Conservation (phyloP, 257 asterid species). For the Penstemon eatonii region DNA sequence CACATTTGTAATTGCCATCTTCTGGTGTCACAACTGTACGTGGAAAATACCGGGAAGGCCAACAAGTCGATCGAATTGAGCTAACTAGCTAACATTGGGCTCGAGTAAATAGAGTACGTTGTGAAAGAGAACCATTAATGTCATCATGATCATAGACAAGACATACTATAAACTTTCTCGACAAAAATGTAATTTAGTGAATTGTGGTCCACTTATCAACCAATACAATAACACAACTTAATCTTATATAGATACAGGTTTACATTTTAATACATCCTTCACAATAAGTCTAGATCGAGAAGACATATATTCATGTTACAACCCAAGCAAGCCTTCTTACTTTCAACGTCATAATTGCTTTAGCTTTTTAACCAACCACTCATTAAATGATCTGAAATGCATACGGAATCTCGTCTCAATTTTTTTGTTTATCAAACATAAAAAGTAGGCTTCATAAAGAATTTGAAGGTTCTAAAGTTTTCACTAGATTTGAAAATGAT, state of each 20-base stretch:
- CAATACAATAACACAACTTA: background rate
- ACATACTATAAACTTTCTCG: background rate
- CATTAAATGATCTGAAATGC: background rate
- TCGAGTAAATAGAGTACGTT: constrained; percentile 18
- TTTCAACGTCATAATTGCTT: background rate
- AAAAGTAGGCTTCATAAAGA: background rate
- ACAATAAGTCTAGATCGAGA: constrained; percentile 14
- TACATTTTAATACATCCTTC: background rate
- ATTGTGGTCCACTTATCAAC: constrained; percentile 10
- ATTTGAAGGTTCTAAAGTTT: background rate
- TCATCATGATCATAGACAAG: background rate
- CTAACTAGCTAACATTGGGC: background rate
- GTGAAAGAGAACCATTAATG: background rate
- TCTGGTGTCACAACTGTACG: background rate
- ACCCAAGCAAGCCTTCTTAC: background rate
- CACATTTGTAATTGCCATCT: background rate
- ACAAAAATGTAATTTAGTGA: constrained; percentile 13
- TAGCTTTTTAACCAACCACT: background rate
- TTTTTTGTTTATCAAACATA: background rate
- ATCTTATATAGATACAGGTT: background rate
- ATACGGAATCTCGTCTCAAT: background rate
- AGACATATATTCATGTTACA: background rate
- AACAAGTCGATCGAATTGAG: background rate
- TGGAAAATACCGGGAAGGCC: background rate
- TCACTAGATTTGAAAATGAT: background rate